Conservation (phyloP, 176 grass and related monocot genomes). For the Aegilops sharonensis region DNA sequence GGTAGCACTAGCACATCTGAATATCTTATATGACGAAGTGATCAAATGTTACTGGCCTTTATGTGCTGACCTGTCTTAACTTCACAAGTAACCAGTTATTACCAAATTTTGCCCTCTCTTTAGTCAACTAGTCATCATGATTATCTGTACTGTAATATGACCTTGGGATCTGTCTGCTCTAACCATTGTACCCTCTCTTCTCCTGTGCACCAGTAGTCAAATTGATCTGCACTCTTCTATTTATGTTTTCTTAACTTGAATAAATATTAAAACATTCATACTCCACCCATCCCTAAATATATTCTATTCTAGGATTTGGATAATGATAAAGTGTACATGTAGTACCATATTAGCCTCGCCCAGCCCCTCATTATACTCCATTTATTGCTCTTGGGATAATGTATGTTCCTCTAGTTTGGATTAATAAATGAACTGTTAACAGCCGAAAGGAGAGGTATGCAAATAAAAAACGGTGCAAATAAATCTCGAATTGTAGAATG, state of each 20-base stretch:
- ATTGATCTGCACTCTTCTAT: neutral
- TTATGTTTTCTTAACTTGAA: slow-evolving; percentile 10
- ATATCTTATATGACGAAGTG: neutral
- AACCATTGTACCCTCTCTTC: neutral
- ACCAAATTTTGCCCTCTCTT: neutral
- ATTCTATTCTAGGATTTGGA: neutral
- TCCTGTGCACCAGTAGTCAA: slow-evolving; percentile 1
- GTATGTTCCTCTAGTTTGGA: neutral
- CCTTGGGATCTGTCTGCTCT: neutral
- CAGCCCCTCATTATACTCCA: neutral
- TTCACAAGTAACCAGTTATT: slow-evolving; percentile 4
- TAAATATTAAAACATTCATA: neutral
- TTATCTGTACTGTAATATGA: neutral
- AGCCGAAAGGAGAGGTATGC: neutral
- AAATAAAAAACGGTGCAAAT: neutral
- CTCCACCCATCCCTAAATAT: neutral
- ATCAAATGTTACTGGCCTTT: neutral
- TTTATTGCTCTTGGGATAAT: neutral
- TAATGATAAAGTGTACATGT: neutral
- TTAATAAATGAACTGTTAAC: neutral
- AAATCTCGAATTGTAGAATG: neutral
- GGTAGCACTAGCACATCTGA: neutral
- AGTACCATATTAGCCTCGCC: neutral
- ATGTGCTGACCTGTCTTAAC: slow-evolving; percentile 2
- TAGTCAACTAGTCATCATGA: neutral